Evolutionary conservation across 768 basidiomycete genomes (phyloP).

Genomic region (Daedalea quercina): DNA sequence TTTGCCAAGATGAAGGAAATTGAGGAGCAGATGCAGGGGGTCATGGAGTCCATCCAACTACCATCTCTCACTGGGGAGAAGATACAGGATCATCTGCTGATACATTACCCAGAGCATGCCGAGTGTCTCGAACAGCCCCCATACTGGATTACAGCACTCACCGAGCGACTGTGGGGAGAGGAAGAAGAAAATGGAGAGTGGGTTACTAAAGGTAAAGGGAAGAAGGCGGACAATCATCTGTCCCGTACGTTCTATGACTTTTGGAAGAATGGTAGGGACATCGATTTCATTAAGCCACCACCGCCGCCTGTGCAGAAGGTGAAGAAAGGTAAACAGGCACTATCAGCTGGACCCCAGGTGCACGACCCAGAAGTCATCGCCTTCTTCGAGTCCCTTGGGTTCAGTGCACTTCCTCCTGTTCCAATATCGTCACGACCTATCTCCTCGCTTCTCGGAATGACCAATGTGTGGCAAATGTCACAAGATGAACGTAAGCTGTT

Average conservation of each 20-base stretch:
- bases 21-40: conserved; percentile 37
- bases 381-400: conserved; percentile 26
- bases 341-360: too few species aligned
- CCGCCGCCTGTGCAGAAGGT: neutral
- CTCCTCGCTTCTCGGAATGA: conserved; percentile 10
- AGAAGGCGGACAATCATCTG: conserved; percentile 11
- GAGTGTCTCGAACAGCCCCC: conserved; percentile 38
- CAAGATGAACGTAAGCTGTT: conserved; percentile 38
- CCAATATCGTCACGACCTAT: neutral
- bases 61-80: conserved; percentile 29
- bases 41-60: conserved; percentile 32
- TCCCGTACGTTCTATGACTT: conserved; percentile 36
- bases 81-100: conserved; percentile 35
- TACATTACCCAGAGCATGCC: conserved; percentile 43
- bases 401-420: neutral
- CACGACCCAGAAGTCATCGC: conserved; percentile 29
- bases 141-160: conserved; percentile 33
- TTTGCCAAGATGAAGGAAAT: conserved; percentile 34
- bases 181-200: conserved; percentile 10
- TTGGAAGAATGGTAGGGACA: conserved; percentile 42
- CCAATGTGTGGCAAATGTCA: conserved; percentile 51
- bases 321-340: neutral
- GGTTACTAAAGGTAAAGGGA: conserved; percentile 7
- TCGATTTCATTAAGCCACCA: conserved; percentile 33
- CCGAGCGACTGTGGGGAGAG: neutral